Conservation (phyloP, 805 yeast species). For the Candida argentea region DNA sequence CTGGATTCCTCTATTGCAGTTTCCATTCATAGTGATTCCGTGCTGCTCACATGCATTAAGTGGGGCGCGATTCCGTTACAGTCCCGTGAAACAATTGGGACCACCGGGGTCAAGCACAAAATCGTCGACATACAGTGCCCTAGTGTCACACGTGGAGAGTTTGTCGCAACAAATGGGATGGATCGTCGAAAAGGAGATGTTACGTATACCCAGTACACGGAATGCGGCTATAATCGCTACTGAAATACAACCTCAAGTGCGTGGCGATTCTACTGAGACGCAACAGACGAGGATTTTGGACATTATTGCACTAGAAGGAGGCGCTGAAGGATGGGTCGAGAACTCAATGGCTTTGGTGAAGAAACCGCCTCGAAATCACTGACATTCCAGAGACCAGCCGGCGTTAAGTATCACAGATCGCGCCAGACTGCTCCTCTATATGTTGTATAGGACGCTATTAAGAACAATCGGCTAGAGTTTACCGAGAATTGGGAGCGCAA, state of each 20-base stretch:
- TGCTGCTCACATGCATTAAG: slow-evolving; percentile 86
- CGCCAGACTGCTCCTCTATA: no score
- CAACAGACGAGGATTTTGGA: slow-evolving; percentile 40
- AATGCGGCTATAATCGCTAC: slow-evolving; percentile 83
- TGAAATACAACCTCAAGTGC: slow-evolving; percentile 16
- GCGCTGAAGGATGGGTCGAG: slow-evolving; percentile 86
- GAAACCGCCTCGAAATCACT: slow-evolving; percentile 66
- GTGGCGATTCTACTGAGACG: slow-evolving; percentile 19
- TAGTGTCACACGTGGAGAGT: slow-evolving; percentile 77
- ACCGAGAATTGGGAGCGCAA: no score
- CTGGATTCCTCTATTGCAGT: slow-evolving; percentile 86
- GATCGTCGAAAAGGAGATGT: slow-evolving; percentile 75
- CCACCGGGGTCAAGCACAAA: slow-evolving; percentile 2
- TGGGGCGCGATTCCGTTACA: slow-evolving; percentile 65
- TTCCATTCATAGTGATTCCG: slow-evolving; percentile 86
- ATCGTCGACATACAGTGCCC: slow-evolving; percentile 68
- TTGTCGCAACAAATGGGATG: slow-evolving; percentile 67
- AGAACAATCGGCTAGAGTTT: no score
- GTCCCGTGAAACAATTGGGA: slow-evolving; percentile 23
- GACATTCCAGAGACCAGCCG: no score
- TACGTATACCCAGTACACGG: slow-evolving; percentile 89
- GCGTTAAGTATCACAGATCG: no score
- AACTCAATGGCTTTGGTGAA: slow-evolving; percentile 64
- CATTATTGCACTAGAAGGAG: slow-evolving; percentile 68
- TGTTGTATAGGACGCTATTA: no score